Conservation (phyloP, 306 rosid species). For the Gynostemma pentaphyllum region DNA sequence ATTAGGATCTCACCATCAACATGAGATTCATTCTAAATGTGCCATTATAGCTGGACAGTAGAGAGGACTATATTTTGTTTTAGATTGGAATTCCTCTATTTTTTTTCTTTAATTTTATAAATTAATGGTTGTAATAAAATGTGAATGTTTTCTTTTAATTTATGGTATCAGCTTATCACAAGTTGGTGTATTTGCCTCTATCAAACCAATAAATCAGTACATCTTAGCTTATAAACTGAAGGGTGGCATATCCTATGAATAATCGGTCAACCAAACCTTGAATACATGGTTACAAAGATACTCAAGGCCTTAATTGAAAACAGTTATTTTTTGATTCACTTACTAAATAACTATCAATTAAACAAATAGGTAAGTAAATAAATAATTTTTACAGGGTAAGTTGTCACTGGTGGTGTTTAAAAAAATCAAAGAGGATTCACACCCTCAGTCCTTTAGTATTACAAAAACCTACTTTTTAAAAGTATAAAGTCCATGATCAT, state of each 20-base stretch:
- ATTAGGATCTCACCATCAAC: background rate
- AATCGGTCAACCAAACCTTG: background rate
- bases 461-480: no score
- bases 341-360: no score
- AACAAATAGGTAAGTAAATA: no score
- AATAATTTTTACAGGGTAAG: no score
- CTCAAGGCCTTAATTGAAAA: no score
- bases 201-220: background rate
- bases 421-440: no score
- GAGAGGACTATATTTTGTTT: background rate
- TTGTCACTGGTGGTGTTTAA: no score
- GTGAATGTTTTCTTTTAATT: background rate
- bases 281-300: background rate
- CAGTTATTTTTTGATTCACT: no score
- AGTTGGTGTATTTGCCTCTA: background rate
- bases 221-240: background rate
- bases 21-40: background rate
- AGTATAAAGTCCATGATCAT: no score
- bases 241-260: background rate
- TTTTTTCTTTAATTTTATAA: background rate
- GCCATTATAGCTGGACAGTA: background rate
- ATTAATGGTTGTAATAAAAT: background rate
- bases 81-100: background rate
- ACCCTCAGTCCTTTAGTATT: no score
- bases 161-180: background rate